Percentiles rank a stretch among this genome's conserved stretches.
Conservation (phyloP, 2,329 filamentous ascomycete genomes). For the Macrophomina tecta region DNA sequence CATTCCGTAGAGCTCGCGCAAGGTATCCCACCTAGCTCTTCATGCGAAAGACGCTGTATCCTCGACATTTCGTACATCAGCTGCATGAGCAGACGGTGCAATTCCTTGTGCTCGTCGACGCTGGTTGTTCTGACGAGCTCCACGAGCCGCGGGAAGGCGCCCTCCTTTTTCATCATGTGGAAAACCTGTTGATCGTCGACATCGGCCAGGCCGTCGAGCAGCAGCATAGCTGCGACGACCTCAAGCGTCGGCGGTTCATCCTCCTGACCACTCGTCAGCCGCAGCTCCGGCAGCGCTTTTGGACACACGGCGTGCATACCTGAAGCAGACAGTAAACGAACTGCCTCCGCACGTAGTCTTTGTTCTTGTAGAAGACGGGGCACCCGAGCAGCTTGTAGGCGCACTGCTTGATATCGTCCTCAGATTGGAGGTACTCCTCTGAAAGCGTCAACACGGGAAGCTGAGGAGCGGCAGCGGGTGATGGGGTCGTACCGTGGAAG, state of each 20-base stretch:
- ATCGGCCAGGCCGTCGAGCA: conserved; percentile 82
- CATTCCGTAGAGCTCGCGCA: no score
- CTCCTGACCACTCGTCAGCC: conserved; percentile 63
- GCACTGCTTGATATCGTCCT: conserved; percentile 81
- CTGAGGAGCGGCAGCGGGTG: conserved; percentile 6
- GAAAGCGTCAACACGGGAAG: conserved; percentile 34
- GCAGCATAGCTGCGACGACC: conserved; percentile 79
- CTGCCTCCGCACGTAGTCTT: conserved; percentile 88
- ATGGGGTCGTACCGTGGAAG: conserved; percentile 63
- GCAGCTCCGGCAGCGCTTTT: not conserved
- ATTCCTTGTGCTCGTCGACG: conserved; percentile 66
- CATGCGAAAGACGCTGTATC: conserved; percentile 77
- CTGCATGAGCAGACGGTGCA: conserved; percentile 84
- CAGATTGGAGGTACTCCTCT: conserved; percentile 75
- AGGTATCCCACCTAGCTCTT: conserved; percentile 72
- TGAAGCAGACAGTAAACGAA: conserved; percentile 87
- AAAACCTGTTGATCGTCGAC: conserved; percentile 75
- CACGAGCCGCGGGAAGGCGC: conserved; percentile 81
- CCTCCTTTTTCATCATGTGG: conserved; percentile 84
- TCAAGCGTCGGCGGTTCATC: conserved; percentile 82
- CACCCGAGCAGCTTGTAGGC: conserved; percentile 79
- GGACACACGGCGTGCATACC: conserved; percentile 45
- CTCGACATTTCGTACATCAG: conserved; percentile 96
- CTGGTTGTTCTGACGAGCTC: conserved; percentile 75
- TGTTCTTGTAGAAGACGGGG: conserved; percentile 73